Conservation (phyloP, 169 alveolate genomes). For the Perkinsus olseni region DNA sequence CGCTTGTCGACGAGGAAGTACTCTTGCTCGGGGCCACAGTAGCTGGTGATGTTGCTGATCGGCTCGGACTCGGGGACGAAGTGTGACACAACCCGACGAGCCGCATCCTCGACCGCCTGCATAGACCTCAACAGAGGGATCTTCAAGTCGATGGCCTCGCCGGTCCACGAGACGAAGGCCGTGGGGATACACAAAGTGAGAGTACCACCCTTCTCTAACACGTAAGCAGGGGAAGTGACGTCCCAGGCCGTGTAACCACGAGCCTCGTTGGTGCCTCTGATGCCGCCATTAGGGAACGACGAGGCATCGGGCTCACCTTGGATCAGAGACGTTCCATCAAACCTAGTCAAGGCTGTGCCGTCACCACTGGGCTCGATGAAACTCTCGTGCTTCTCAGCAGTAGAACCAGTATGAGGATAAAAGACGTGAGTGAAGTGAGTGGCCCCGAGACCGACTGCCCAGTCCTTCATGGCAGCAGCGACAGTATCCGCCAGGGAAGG, state of each 20-base stretch:
- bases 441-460: not conserved
- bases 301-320: not conserved
- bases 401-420: not conserved
- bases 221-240: not conserved
- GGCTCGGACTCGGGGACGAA: not conserved
- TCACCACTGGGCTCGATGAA: not conserved
- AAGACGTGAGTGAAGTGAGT: not conserved
- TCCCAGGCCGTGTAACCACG: not conserved
- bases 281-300: not conserved
- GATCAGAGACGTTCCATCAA: not conserved
- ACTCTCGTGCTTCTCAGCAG: not conserved
- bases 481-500: not conserved
- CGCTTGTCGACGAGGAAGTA: not conserved
- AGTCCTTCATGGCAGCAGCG: not conserved
- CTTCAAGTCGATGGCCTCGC: not conserved
- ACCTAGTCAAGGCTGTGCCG: not conserved
- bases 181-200: not conserved
- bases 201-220: not conserved
- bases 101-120: not conserved
- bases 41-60: not conserved
- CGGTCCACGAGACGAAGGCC: not conserved
- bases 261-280: not conserved
- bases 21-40: not conserved
- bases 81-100: not conserved
- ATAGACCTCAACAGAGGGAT: not conserved